Evolutionary conservation across 2,329 filamentous ascomycete species (phyloP).

Genomic region (Pyricularia grisea): DNA sequence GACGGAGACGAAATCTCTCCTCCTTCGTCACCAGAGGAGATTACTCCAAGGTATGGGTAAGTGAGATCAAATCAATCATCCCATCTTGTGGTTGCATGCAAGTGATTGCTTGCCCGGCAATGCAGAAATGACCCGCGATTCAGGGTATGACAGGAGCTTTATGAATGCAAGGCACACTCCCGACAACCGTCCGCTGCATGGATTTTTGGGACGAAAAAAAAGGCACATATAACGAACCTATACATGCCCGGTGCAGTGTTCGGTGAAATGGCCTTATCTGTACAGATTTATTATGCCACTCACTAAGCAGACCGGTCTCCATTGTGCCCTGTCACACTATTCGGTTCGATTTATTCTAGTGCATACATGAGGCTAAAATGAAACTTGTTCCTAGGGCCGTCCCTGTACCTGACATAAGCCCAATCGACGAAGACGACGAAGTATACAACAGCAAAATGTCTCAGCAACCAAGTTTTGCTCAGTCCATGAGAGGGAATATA

Average conservation of each 20-base stretch:
- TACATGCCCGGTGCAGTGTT: not conserved
- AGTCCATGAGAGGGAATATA: conserved; percentile 26
- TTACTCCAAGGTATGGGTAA: conserved; percentile 27
- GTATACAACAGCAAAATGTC: conserved; percentile 19
- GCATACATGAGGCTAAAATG: not conserved
- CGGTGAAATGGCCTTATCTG: not conserved
- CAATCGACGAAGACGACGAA: conserved; percentile 35
- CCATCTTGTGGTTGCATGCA: not conserved
- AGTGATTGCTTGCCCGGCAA: not conserved
- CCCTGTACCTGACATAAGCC: conserved; percentile 14
- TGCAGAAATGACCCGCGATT: not conserved
- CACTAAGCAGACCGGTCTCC: not conserved
- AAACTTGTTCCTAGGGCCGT: not conserved
- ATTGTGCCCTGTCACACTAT: not conserved
- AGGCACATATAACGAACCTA: not conserved
- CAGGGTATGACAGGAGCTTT: not conserved
- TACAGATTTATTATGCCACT: not conserved
- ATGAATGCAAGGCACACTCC: not conserved
- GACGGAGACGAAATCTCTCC: conserved; percentile 36
- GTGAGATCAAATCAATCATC: conserved; percentile 17
- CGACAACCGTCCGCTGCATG: not conserved
- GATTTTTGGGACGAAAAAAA: not conserved
- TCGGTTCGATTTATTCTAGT: not conserved
- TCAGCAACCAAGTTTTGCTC: conserved; percentile 9
- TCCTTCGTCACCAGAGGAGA: conserved; percentile 45